Evolutionary conservation across 257 asterid genomes (phyloP), one percentile per base, ranked within the genome.

Genomic region (Fraxinus pennsylvanica): DNA sequence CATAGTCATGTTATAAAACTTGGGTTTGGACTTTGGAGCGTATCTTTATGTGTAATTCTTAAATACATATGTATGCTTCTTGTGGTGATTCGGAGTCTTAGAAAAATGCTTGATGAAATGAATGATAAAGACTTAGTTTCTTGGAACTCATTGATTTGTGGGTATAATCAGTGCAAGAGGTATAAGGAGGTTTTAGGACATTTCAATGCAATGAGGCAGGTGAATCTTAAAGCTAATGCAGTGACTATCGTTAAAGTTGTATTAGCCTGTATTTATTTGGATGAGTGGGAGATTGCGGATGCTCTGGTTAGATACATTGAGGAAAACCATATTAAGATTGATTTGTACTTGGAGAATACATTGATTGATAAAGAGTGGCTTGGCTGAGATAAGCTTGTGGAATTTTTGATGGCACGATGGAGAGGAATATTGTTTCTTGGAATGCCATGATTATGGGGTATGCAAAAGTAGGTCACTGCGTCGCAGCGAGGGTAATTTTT

Each of bases 91-190:
- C 76, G 79, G 47, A 25, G 66, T 47, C 43, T 70, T 78, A 86
- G 6, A 14, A 22, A 74, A 29, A 13, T 79, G 30, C 83, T 86
- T 32, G 84, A 83, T 70, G 87, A 78, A 77, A 83, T 86, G 81
- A 39, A 59, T 39, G 86, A 79, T 0, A 79, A 61, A 72, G 89
- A 86, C 68, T 76, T 83, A 68, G 80, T 83, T n/a, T 83, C 89
- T 41, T 86, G 89, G 89, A 86, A 83, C 73, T 86, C 87, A 1
- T 77, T 86, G 80, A 81, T 86, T 54, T 86, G 89, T 43, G 89
- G 89, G 69, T 86, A 86, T 77, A 65, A 82, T 72, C 82, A 77
- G 21, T 41, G 82, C 52, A 66, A 79, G 70, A 74, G 59, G 68
- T 79, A 33, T 72, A 38, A 45, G 77, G 84, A 83, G 59, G 81